A percentile compares a stretch with the other conserved stretches of the same genome.
phyloP scores from a whole-genome alignment of 768 basidiomycete genomes.

The Rhodotorula kratochvilovae region DNA sequence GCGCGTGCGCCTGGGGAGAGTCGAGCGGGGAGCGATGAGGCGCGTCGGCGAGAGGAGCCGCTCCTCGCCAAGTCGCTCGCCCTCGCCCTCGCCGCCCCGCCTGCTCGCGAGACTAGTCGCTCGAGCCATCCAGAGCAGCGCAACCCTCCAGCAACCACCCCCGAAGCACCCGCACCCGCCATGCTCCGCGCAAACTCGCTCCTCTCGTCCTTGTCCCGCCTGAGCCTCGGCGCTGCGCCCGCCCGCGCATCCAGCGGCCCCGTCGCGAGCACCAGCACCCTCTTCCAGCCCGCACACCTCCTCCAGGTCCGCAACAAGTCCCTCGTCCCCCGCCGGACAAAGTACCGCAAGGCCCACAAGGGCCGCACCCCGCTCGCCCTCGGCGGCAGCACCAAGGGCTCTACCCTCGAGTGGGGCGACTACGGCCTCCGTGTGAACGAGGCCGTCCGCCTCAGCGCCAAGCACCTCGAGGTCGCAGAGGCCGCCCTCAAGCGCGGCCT shows the following conservation, averaged over 20 bases:
- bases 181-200: constrained; percentile 49
- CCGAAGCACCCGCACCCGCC: background rate
- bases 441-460: constrained; percentile 75
- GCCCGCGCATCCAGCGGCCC: background rate
- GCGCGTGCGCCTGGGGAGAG: background rate
- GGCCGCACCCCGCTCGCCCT: constrained; percentile 76
- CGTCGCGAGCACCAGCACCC: background rate
- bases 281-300: constrained; percentile 50
- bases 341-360: constrained; percentile 84
- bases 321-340: constrained; percentile 74
- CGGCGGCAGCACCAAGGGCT: constrained; percentile 89
- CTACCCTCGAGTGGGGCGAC: constrained; percentile 83
- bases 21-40: background rate
- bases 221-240: constrained; percentile 11
- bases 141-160: background rate
- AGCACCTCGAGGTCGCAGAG: constrained; percentile 80
- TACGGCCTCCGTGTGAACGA: constrained; percentile 81
- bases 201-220: constrained; percentile 31
- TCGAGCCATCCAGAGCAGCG: background rate
- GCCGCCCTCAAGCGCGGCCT: constrained; percentile 84
- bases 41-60: too few relatives aligned
- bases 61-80: too few relatives aligned
- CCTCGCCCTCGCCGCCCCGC: background rate
- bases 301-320: constrained; percentile 39
- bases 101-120: background rate